Percentiles rank a stretch among this genome's conserved stretches.
Conservation (phyloP, 352 stramenopile species). For the Thraustotheca clavata region DNA sequence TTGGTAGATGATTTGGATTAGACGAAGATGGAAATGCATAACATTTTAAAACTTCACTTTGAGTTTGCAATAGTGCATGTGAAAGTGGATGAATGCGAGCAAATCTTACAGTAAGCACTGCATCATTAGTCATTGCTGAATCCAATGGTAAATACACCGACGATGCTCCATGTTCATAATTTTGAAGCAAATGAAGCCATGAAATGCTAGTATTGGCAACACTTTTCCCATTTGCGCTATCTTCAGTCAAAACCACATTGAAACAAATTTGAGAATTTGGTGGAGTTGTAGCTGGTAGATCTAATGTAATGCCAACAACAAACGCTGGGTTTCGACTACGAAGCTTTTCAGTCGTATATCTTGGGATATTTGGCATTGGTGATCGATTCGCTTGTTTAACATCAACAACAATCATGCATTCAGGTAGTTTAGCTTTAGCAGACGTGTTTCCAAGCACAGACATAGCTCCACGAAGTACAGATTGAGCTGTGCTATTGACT, state of each 20-base stretch:
- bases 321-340: slow-evolving; percentile 19
- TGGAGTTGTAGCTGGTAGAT: background rate
- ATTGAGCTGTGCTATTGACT: slow-evolving; percentile 15
- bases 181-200: slow-evolving; percentile 12
- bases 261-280: slow-evolving; percentile 14
- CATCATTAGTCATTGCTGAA: slow-evolving; percentile 4
- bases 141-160: slow-evolving; percentile 15
- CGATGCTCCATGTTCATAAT: slow-evolving; percentile 15
- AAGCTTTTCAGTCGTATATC: slow-evolving; percentile 8
- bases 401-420: slow-evolving; percentile 16
- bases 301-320: slow-evolving; percentile 1
- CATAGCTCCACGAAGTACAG: slow-evolving; percentile 15
- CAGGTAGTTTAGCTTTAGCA: background rate
- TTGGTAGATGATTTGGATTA: slow-evolving; percentile 3
- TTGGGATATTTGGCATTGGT: background rate
- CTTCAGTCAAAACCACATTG: slow-evolving; percentile 19
- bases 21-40: slow-evolving; percentile 17
- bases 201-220: slow-evolving; percentile 2
- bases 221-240: background rate
- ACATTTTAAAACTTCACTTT: slow-evolving; percentile 3
- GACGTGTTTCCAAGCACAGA: background rate
- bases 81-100: background rate
- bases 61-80: slow-evolving; percentile 8
- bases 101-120: slow-evolving; percentile 15
- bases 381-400: slow-evolving; percentile 1